These are phyloP conservation scores for Gossypium gossypioides DNA, from an alignment of 441 rosid species.

Conservation along the genomic window DNA sequence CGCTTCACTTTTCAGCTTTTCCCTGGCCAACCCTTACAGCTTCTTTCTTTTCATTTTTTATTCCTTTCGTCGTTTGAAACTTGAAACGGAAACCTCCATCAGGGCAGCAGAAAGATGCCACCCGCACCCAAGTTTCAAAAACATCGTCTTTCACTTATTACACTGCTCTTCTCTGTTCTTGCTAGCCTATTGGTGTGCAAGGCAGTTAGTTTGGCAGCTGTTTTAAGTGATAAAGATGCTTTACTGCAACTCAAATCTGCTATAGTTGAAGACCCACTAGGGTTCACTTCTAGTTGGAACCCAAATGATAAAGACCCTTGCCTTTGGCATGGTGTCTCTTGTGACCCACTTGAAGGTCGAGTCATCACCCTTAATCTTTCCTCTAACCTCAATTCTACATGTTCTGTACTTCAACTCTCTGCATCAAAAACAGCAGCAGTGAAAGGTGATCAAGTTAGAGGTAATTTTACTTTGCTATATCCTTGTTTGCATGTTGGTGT, in stretches of 20 bases:
- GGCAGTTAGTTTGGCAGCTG: slow-evolving; percentile 13
- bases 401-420: slow-evolving; percentile 24
- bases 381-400: slow-evolving; percentile 19
- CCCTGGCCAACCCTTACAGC: background rate
- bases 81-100: background rate
- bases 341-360: slow-evolving; percentile 30
- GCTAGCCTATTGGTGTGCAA: background rate
- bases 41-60: background rate
- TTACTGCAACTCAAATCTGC: slow-evolving; percentile 5
- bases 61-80: background rate
- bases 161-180: background rate
- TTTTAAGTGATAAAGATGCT: background rate
- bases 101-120: slow-evolving; percentile 10
- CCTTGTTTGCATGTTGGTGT: slow-evolving; percentile 36
- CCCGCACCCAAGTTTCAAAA: background rate
- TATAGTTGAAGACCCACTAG: slow-evolving; percentile 6
- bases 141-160: background rate
- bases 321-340: slow-evolving; percentile 44
- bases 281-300: slow-evolving; percentile 33
- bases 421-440: background rate
- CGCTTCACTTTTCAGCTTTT: slow-evolving; percentile 12
- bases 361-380: slow-evolving; percentile 44
- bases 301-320: slow-evolving; percentile 24
- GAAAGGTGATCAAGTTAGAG: background rate
- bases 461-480: slow-evolving; percentile 31